Conservation (phyloP, 106 monocot species). For the Gastrodia elata region DNA sequence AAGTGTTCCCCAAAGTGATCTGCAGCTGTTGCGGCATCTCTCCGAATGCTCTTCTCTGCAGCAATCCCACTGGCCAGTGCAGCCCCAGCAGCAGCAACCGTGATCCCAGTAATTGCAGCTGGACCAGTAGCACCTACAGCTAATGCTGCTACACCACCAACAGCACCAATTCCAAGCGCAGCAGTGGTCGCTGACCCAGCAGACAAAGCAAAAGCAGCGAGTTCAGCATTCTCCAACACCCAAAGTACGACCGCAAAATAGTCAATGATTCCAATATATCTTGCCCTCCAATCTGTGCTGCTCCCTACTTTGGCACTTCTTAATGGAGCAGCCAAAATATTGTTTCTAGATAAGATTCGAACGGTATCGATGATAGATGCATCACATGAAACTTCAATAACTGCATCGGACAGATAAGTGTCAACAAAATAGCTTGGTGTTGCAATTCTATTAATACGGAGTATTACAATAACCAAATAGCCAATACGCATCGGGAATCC, state of each 20-base stretch:
- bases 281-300: slow-evolving; percentile 39
- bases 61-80: slow-evolving; percentile 59
- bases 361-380: slow-evolving; percentile 60
- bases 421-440: too few relatives aligned
- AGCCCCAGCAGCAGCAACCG: slow-evolving; percentile 57
- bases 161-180: slow-evolving; percentile 49
- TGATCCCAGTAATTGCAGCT: slow-evolving; percentile 54
- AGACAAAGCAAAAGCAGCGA: slow-evolving; percentile 58
- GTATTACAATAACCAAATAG: too few relatives aligned
- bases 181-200: slow-evolving; percentile 64
- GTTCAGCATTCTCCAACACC: slow-evolving; percentile 86
- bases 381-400: slow-evolving; percentile 78
- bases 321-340: slow-evolving; percentile 80
- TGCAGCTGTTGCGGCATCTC: slow-evolving; percentile 50
- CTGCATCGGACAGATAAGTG: slow-evolving; percentile 25
- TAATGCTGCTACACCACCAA: slow-evolving; percentile 53
- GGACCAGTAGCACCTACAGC: slow-evolving; percentile 51
- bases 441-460: too few relatives aligned
- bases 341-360: slow-evolving; percentile 57
- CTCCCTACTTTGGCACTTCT: slow-evolving; percentile 30
- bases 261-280: slow-evolving; percentile 79
- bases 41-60: slow-evolving; percentile 38
- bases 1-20: slow-evolving; percentile 65
- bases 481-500: too few relatives aligned
- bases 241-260: slow-evolving; percentile 78